Conservation (phyloP, 192 early-diverging fungal species). For the Fimicolochytrium jonesii region DNA sequence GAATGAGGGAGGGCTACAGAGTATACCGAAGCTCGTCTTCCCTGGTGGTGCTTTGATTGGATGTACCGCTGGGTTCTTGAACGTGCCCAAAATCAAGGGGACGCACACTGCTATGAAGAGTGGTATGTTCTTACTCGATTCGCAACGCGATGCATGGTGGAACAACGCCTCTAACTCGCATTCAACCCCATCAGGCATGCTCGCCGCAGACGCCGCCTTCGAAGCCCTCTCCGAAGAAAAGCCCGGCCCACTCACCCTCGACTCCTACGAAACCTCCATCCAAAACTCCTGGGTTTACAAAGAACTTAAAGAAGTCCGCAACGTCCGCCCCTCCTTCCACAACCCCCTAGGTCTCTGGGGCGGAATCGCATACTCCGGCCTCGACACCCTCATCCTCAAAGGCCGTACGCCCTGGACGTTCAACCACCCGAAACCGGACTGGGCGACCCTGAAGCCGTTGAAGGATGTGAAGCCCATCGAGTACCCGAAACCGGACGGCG, state of each 20-base stretch:
- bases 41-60: constrained; percentile 95
- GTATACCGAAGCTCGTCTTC: constrained; percentile 89
- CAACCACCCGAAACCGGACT: constrained; percentile 79
- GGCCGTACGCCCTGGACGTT: constrained; percentile 93
- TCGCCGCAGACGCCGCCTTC: constrained; percentile 89
- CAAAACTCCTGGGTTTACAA: constrained; percentile 85
- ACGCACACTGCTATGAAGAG: constrained; percentile 99
- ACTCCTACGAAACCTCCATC: constrained; percentile 75
- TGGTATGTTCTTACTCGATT: constrained; percentile 38
- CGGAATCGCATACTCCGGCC: constrained; percentile 79
- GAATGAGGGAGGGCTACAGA: constrained; percentile 94
- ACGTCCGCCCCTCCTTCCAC: constrained; percentile 92
- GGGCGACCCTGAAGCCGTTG: constrained; percentile 67
- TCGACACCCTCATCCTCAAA: constrained; percentile 86
- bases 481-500: constrained; percentile 96
- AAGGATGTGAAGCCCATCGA: constrained; percentile 72
- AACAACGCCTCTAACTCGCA: constrained; percentile 1
- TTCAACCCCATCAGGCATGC: constrained; percentile 67
- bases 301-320: constrained; percentile 88
- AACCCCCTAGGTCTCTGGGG: constrained; percentile 79
- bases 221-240: constrained; percentile 55
- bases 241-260: constrained; percentile 63
- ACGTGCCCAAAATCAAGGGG: constrained; percentile 98
- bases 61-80: constrained; percentile 92
- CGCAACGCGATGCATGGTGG: not conserved